phyloP scores from a whole-genome alignment of 2,329 filamentous ascomycete species.

The Fusarium foetens region DNA sequence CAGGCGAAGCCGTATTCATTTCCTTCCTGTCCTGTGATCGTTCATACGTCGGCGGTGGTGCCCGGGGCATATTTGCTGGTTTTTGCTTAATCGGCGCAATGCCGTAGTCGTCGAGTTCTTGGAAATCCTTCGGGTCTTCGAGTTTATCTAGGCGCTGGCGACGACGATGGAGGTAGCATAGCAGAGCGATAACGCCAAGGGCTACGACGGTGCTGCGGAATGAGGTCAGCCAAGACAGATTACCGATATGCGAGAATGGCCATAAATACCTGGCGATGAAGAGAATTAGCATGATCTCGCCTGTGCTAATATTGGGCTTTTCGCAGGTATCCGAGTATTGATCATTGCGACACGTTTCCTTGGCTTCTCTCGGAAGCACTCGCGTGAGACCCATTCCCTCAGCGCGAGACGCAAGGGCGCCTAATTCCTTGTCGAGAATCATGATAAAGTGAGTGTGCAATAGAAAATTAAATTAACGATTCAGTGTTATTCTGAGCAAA shows the following conservation, averaged over 20 bases:
- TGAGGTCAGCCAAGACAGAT: background rate
- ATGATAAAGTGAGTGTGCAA: slow-evolving; percentile 12
- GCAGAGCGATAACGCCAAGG: slow-evolving; percentile 25
- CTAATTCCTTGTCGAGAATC: slow-evolving; percentile 20
- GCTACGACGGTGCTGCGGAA: slow-evolving; percentile 17
- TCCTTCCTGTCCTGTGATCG: slow-evolving; percentile 15
- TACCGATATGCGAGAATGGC: background rate
- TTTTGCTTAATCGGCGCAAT: slow-evolving; percentile 11
- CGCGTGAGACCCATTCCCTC: slow-evolving; percentile 27
- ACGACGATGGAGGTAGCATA: slow-evolving; percentile 37
- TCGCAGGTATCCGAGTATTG: slow-evolving; percentile 37
- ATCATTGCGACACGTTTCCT: slow-evolving; percentile 30
- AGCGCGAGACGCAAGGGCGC: slow-evolving; percentile 10
- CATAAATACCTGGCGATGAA: slow-evolving; percentile 23
- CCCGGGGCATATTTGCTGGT: slow-evolving; percentile 23
- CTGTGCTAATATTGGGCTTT: slow-evolving; percentile 32
- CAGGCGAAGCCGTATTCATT: background rate
- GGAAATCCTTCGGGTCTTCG: slow-evolving; percentile 40
- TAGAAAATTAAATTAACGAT: slow-evolving; percentile 20
- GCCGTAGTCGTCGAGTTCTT: slow-evolving; percentile 46
- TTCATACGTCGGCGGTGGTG: slow-evolving; percentile 30
- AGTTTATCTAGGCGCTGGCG: slow-evolving; percentile 28
- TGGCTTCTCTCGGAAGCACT: slow-evolving; percentile 32
- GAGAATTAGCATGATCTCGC: slow-evolving; percentile 26
- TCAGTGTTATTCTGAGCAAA: background rate